Evolutionary conservation across 306 rosid species (phyloP).

Genomic region (Sesbania bispinosa): DNA sequence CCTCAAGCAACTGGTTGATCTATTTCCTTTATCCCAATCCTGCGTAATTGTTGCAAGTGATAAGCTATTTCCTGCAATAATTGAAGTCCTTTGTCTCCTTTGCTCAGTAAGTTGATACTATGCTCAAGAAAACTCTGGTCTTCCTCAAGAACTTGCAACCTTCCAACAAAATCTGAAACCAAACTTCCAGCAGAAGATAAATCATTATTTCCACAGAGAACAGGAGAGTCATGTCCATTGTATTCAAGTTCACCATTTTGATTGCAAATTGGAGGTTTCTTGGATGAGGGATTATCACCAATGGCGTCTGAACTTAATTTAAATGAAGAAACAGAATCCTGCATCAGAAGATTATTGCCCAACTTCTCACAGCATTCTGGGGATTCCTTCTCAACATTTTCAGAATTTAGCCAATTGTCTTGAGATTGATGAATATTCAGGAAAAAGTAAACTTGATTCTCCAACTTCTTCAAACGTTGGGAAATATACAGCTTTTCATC

Average conservation of each 20-base stretch:
- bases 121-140: conserved; percentile 66
- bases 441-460: conserved; percentile 58
- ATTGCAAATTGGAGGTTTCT: conserved; percentile 29
- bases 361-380: conserved; percentile 25
- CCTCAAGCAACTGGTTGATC: conserved; percentile 42
- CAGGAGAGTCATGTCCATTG: conserved; percentile 25
- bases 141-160: conserved; percentile 66
- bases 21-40: conserved; percentile 41
- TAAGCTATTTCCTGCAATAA: conserved; percentile 71
- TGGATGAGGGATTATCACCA: conserved; percentile 22
- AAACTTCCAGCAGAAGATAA: conserved; percentile 35
- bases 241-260: conserved; percentile 31
- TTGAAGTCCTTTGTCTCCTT: conserved; percentile 62
- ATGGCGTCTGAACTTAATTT: conserved; percentile 11
- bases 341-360: conserved; percentile 16
- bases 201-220: conserved; percentile 21
- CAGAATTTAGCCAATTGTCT: conserved; percentile 29
- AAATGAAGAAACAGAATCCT: conserved; percentile 35
- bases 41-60: conserved; percentile 60
- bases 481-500: conserved; percentile 57
- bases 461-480: conserved; percentile 60
- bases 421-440: conserved; percentile 25
- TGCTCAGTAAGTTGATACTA: conserved; percentile 43
- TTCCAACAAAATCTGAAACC: conserved; percentile 43
- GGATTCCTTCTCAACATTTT: conserved; percentile 25